Percentiles rank a stretch among this genome's conserved stretches.
Conservation (phyloP, 345 rosid genomes). For the Gossypium stocksii region DNA sequence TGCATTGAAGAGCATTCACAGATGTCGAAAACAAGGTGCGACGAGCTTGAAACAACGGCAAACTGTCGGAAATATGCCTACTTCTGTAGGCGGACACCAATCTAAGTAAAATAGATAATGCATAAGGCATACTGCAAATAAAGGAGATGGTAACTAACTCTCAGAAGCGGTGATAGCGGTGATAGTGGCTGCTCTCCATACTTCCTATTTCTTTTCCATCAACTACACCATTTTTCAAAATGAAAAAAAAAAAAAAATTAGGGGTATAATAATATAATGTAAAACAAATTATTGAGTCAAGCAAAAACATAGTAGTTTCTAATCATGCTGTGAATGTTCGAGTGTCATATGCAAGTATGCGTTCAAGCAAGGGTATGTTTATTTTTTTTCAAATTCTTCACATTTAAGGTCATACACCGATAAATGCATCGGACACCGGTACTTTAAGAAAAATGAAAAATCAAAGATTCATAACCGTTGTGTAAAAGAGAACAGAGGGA, state of each 20-base stretch:
- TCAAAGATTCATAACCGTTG: too few relatives aligned
- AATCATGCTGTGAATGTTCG: background rate
- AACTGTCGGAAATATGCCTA: slow-evolving; percentile 24
- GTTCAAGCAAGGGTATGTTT: too few relatives aligned
- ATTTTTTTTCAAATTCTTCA: too few relatives aligned
- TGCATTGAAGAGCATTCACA: slow-evolving; percentile 24
- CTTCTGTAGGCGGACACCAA: slow-evolving; percentile 30
- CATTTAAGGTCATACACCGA: background rate
- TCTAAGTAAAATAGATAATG: slow-evolving; percentile 21
- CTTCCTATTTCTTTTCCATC: slow-evolving; percentile 73
- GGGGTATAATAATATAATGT: background rate
- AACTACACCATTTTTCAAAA: slow-evolving; percentile 33
- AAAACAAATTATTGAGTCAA: background rate
- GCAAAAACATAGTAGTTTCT: background rate
- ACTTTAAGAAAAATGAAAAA: background rate
- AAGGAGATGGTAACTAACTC: too few relatives aligned
- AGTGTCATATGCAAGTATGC: too few relatives aligned
- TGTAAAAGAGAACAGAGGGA: background rate
- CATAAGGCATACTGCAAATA: background rate
- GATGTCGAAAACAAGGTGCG: slow-evolving; percentile 27
- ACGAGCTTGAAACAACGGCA: slow-evolving; percentile 17
- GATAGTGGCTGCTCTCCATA: slow-evolving; percentile 46
- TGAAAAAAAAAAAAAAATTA: background rate
- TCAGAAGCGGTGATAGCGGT: too few relatives aligned
- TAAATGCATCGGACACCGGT: background rate